Evolutionary conservation across 768 basidiomycete species (phyloP).

Genomic region (Daedaleopsis sinensis): DNA sequence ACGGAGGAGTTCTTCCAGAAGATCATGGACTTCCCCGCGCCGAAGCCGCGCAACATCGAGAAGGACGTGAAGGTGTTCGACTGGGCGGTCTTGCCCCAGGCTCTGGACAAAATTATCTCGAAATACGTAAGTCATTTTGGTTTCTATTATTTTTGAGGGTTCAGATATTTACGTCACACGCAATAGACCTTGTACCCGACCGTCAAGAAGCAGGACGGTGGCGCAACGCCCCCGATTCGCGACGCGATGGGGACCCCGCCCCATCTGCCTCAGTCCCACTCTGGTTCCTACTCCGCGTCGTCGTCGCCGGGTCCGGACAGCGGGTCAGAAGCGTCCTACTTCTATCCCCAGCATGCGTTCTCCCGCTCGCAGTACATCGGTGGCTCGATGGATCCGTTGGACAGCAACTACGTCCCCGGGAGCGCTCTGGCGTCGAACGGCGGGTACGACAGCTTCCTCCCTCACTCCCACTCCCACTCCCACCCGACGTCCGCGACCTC

Average conservation of each 20-base stretch:
- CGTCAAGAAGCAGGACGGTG: constrained; percentile 8
- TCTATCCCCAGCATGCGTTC: constrained; percentile 7
- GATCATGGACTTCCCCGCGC: constrained; percentile 95
- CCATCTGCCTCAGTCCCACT: constrained; percentile 5
- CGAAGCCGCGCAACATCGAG: constrained; percentile 95
- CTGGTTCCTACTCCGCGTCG: constrained; percentile 8
- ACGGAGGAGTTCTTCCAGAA: constrained; percentile 89
- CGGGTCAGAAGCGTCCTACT: constrained; percentile 7
- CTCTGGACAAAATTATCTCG: constrained; percentile 77
- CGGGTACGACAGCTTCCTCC: constrained; percentile 11
- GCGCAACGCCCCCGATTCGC: not conserved
- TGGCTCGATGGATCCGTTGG: not conserved
- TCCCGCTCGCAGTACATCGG: constrained; percentile 6
- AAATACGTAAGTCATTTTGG: constrained; percentile 69
- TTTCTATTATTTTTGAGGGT: not conserved
- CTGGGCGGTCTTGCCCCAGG: constrained; percentile 71
- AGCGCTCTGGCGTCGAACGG: not conserved
- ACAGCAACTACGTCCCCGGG: constrained; percentile 10
- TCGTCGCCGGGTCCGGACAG: constrained; percentile 11
- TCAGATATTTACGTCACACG: not conserved
- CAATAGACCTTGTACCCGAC: constrained; percentile 15
- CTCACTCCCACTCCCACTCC: constrained; percentile 5
- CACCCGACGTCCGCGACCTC: constrained; percentile 15
- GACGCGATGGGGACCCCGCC: constrained; percentile 8
- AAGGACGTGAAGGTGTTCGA: constrained; percentile 93